Evolutionary conservation across 2,329 filamentous ascomycete species (phyloP), one percentile per base, ranked within the genome.

Genomic region (Triangularia verruculosa): DNA sequence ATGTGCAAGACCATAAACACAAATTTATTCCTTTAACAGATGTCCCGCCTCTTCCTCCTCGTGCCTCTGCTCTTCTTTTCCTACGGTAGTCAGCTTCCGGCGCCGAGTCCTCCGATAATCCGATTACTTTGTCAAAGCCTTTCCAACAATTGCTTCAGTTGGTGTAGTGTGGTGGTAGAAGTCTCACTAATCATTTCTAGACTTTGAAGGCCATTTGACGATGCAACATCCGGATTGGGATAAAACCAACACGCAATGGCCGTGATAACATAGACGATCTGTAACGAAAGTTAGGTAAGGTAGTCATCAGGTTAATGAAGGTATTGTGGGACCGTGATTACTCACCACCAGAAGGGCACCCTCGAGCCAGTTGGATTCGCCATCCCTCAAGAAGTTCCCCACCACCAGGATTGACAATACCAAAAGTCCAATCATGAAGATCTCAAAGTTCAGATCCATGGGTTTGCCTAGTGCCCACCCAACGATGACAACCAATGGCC

Each of bases 321-420:
- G 27, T 9, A 28, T 28, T 28, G 27, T 9, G 27, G 9, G 5
- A 9, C 7, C 6, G n/a, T 7, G 7, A 15, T 2, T 27, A 63
- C 64, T 28, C 47, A 65, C 64, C 91, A 91, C n/a, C 96, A 83
- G 32, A 86, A 85, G 2, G 6, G 64, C 60, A 8, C 93, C 93
- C 74, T 97, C 93, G 2, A 97, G 83, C 72, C 95, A 97, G 72
- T 96, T 96, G 65, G 88, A 92, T 80, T 94, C 93, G 67, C 90
- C 87, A 73, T 97, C 93, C 56, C 92, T 83, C 57, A 97, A 78
- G 77, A 96, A 96, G 66, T 92, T 91, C 1, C 93, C 92, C 47
- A 96, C 90, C 0, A 93, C 92, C 47, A 97, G 80, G 70, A 96
- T 93, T 22, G 91, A 86, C 24, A 97, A 82, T 59, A 97, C 87